Conservation (phyloP, 2,329 filamentous ascomycete species). For the Colletotrichum sp. region DNA sequence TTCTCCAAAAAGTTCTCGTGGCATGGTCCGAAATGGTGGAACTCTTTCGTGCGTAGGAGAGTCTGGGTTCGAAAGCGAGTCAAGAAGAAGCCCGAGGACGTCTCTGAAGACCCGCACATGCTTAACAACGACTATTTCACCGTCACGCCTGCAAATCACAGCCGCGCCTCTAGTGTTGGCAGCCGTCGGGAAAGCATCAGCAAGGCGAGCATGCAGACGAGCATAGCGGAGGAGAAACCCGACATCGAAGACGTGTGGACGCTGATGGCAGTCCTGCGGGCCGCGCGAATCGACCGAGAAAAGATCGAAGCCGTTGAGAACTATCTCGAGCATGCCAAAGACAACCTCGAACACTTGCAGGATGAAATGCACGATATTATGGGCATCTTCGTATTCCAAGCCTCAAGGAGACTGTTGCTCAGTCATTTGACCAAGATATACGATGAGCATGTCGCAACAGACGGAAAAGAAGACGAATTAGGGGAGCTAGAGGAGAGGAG, state of each 20-base stretch:
- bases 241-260: slow-evolving; percentile 67
- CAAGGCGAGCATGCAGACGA: slow-evolving; percentile 39
- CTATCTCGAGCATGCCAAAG: slow-evolving; percentile 78
- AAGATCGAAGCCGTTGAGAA: slow-evolving; percentile 84
- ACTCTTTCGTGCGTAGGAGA: slow-evolving; percentile 89
- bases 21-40: slow-evolving; percentile 93
- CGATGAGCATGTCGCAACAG: slow-evolving; percentile 57
- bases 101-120: slow-evolving; percentile 63
- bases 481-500: slow-evolving; percentile 48
- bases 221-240: slow-evolving; percentile 23
- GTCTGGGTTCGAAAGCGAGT: slow-evolving; percentile 86
- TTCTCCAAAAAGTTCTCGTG: slow-evolving; percentile 79
- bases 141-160: slow-evolving; percentile 60
- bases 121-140: slow-evolving; percentile 82
- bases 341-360: slow-evolving; percentile 78
- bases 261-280: slow-evolving; percentile 71
- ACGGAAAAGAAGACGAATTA: slow-evolving; percentile 43
- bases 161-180: slow-evolving; percentile 26
- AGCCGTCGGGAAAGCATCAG: slow-evolving; percentile 38
- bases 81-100: slow-evolving; percentile 57
- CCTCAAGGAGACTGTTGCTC: slow-evolving; percentile 79
- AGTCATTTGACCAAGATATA: slow-evolving; percentile 70
- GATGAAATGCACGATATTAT: slow-evolving; percentile 85
- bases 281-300: slow-evolving; percentile 83
- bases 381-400: slow-evolving; percentile 87